Conservation (phyloP, 1,139 yeast species). For the Arxiozyma heterogenica region DNA sequence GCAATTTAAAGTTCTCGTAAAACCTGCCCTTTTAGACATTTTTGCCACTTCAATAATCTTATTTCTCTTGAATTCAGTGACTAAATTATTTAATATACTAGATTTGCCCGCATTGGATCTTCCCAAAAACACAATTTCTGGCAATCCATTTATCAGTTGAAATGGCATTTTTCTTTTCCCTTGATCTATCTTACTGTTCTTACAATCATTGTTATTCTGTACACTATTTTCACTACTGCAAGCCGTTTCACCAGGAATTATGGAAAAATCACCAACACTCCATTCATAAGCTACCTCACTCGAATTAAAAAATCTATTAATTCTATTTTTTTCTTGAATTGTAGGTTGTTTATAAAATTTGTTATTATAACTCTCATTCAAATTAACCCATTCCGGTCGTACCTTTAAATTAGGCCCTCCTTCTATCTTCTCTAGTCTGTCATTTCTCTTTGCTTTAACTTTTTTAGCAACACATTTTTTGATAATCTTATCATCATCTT, state of each 20-base stretch:
- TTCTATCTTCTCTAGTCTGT: neutral
- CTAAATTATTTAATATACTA: constrained; percentile 52
- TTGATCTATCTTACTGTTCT: constrained; percentile 9
- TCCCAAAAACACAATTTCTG: constrained; percentile 69
- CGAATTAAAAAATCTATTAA: constrained; percentile 38
- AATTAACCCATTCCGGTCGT: constrained; percentile 9
- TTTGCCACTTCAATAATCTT: constrained; percentile 38
- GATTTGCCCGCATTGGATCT: constrained; percentile 83
- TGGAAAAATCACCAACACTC: constrained; percentile 44
- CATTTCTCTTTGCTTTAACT: neutral
- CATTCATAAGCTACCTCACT: constrained; percentile 46
- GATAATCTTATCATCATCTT: neutral
- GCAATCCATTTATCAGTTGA: constrained; percentile 33
- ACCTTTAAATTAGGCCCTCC: too few relatives aligned
- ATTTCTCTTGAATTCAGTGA: constrained; percentile 32
- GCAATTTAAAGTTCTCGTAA: constrained; percentile 67
- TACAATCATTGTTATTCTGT: neutral
- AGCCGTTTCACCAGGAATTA: constrained; percentile 51
- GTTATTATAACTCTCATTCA: constrained; percentile 13
- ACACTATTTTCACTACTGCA: constrained; percentile 12
- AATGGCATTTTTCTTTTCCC: constrained; percentile 23
- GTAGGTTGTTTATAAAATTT: constrained; percentile 32
- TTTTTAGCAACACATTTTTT: neutral
- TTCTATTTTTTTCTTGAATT: constrained; percentile 27
- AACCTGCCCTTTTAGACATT: constrained; percentile 59